Conservation (phyloP, 2,329 filamentous ascomycete species). For the Cercospora citrullina region DNA sequence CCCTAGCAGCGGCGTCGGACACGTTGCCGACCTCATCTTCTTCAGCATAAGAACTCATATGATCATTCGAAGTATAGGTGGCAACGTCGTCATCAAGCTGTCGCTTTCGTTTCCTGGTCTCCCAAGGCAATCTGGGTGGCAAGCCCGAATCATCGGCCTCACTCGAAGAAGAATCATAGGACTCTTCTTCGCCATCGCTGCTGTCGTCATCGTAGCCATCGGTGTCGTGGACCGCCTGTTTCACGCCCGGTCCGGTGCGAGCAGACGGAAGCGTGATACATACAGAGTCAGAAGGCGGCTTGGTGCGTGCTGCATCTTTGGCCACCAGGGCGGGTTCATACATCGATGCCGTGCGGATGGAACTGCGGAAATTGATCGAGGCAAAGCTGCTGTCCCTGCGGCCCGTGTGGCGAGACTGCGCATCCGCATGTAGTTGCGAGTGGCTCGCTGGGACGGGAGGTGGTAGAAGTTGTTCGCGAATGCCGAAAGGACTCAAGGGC, state of each 20-base stretch:
- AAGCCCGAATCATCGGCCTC: slow-evolving; percentile 26
- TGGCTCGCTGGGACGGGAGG: slow-evolving; percentile 39
- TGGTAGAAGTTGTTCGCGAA: slow-evolving; percentile 51
- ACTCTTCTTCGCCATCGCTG: slow-evolving; percentile 35
- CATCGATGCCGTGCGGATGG: slow-evolving; percentile 17
- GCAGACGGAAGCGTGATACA: slow-evolving; percentile 21
- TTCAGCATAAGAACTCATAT: neutral
- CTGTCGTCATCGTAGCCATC: slow-evolving; percentile 20
- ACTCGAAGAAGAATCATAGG: slow-evolving; percentile 26
- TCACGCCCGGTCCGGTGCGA: slow-evolving; percentile 11
- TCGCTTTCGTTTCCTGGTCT: slow-evolving; percentile 34
- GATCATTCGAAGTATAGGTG: neutral
- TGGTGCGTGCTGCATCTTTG: neutral
- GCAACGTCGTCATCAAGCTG: slow-evolving; percentile 6
- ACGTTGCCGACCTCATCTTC: slow-evolving; percentile 5
- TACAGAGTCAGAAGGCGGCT: neutral
- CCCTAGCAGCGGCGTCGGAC: neutral
- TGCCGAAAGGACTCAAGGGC: slow-evolving; percentile 42
- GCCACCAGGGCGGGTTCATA: neutral
- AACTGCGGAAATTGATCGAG: slow-evolving; percentile 54
- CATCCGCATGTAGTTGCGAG: slow-evolving; percentile 7
- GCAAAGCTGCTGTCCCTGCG: slow-evolving; percentile 50
- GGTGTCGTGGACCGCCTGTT: slow-evolving; percentile 14
- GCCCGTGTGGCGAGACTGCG: slow-evolving; percentile 2
- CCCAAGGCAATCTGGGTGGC: slow-evolving; percentile 31